These are phyloP conservation scores for Amanita rimosa DNA, from an alignment of 768 basidiomycete genomes.

Conservation along the genomic window DNA sequence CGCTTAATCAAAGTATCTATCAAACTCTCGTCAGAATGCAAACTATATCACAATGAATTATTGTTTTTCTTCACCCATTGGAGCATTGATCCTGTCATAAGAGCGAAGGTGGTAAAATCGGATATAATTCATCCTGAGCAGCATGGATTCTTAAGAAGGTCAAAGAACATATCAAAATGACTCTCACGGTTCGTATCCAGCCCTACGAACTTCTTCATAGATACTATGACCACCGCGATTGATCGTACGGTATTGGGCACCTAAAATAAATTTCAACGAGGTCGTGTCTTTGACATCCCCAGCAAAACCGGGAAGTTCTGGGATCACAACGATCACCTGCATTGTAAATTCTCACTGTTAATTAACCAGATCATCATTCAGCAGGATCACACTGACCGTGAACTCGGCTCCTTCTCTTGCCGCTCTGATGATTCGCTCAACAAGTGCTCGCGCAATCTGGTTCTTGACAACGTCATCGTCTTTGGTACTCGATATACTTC, in stretches of 20 bases:
- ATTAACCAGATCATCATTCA: background rate
- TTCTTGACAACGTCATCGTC: slow-evolving; percentile 65
- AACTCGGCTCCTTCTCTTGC: slow-evolving; percentile 62
- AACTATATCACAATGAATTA: background rate
- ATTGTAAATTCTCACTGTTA: background rate
- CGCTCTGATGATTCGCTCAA: slow-evolving; percentile 78
- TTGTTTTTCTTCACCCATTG: slow-evolving; percentile 31
- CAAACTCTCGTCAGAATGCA: background rate
- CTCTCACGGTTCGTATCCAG: slow-evolving; percentile 69
- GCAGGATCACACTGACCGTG: slow-evolving; percentile 32
- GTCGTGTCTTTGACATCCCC: slow-evolving; percentile 62
- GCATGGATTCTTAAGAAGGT: background rate
- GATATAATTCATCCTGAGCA: slow-evolving; percentile 64
- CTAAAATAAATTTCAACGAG: slow-evolving; percentile 75
- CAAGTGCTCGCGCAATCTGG: slow-evolving; percentile 72
- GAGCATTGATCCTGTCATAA: slow-evolving; percentile 86
- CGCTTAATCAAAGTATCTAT: slow-evolving; percentile 38
- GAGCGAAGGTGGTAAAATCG: slow-evolving; percentile 87
- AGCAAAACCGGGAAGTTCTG: slow-evolving; percentile 86
- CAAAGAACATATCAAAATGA: background rate
- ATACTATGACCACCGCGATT: slow-evolving; percentile 84
- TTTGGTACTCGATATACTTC: slow-evolving; percentile 68
- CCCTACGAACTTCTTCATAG: slow-evolving; percentile 70
- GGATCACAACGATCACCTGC: slow-evolving; percentile 79
- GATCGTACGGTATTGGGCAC: slow-evolving; percentile 78